Evolutionary conservation across 2,329 filamentous ascomycete genomes (phyloP).

Genomic region (Epichloe brachyelytri): DNA sequence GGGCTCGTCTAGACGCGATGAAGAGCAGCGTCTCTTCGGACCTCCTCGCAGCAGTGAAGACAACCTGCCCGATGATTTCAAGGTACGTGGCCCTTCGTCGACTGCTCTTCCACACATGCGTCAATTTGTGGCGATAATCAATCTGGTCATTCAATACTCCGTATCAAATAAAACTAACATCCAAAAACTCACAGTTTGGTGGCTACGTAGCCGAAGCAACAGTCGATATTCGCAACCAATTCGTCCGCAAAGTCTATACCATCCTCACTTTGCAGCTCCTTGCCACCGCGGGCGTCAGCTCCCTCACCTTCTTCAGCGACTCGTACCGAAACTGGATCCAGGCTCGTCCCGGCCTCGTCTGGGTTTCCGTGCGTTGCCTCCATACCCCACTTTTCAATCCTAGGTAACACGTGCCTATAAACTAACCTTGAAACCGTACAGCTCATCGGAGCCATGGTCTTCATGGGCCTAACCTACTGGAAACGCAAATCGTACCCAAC

Average conservation of each 20-base stretch:
- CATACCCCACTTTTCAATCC: not conserved
- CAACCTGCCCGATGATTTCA: conserved; percentile 95
- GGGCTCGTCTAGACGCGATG: conserved; percentile 42
- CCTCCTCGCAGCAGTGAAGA: conserved; percentile 70
- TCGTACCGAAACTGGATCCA: conserved; percentile 83
- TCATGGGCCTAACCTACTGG: conserved; percentile 85
- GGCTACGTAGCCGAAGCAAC: conserved; percentile 88
- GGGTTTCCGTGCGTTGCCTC: conserved; percentile 50
- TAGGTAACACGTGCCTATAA: not conserved
- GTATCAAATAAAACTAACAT: not conserved
- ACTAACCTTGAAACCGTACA: conserved; percentile 13
- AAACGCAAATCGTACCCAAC: conserved; percentile 92
- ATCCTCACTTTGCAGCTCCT: conserved; percentile 94
- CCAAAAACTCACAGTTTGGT: conserved; percentile 51
- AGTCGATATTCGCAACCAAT: conserved; percentile 91
- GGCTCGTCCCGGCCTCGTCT: conserved; percentile 69
- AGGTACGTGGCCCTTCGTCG: conserved; percentile 35
- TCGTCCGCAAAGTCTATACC: conserved; percentile 92
- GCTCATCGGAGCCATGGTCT: conserved; percentile 69
- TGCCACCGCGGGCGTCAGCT: conserved; percentile 67
- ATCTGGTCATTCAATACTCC: not conserved
- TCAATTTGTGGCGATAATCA: not conserved
- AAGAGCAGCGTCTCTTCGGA: conserved; percentile 47
- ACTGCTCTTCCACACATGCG: not conserved
- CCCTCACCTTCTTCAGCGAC: conserved; percentile 71